Base-by-base conservation (phyloP, 2,329 filamentous ascomycete genomes). In the Calonectria henricotiae region DNA sequence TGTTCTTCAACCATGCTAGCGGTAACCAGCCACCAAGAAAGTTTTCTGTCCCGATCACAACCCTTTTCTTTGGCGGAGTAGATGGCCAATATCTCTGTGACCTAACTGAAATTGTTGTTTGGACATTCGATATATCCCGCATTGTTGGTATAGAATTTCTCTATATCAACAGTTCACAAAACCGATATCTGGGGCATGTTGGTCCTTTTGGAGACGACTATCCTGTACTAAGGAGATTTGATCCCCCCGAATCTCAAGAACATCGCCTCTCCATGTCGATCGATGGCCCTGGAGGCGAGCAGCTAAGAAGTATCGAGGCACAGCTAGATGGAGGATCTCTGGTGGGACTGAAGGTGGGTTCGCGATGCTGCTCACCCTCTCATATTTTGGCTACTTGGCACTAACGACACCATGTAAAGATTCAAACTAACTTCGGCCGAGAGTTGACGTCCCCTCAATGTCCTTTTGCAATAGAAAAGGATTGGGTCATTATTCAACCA, bases 81-180 rank as follows among this genome's bases (percentile, higher is more conserved):
- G 67, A 74, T 2, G 44, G 67, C 5, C 25, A 39, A 7, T 4
- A 49, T 27, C 17, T 63, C 6, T 61, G 68, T 12, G 61, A 25
- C 17, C 46, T 70, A 1, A 30, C 68, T 20, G 62, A 68, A 9
- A 62, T 74, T 27, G 61, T 65, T 1, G 32, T 71, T 49, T 69
- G 67, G 62, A 67, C 61, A 4, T 71, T 67, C 9, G 69, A 72
- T 13, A 32, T 46, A 3, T 39, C 17, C 4, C 15, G 23, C 7
- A 62, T 74, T 17, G 54, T 46, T 15, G 67, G 71, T 6, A 68
- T 73, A 13, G 67, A 71, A 47, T 73, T 74, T 27, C 5, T 55
- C 23, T 74, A 69, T 37, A 32, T 30, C 1, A 51, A 70, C 51
- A 12, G 20, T 7, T 68, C 60, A 15, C 43, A 30, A 17, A 74